A percentile compares a stretch with the other conserved stretches of the same genome.
phyloP scores from a whole-genome alignment of 768 basidiomycete species.

The Lepiota venenata region DNA sequence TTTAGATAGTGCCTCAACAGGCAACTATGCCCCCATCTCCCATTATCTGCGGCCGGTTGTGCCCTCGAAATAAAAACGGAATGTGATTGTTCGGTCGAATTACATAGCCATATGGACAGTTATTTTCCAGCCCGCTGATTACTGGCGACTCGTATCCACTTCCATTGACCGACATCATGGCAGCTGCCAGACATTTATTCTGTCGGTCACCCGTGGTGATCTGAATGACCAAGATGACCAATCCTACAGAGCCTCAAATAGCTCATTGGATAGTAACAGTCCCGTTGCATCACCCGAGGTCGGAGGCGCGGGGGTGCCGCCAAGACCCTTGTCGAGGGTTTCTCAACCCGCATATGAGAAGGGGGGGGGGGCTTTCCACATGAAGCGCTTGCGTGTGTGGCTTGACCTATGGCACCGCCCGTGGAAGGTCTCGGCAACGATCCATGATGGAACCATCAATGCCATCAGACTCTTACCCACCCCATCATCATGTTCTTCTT shows the following conservation, averaged over 20 bases:
- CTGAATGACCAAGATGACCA: neutral
- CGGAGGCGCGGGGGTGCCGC: neutral
- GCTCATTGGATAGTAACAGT: neutral
- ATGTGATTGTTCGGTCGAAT: neutral
- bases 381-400: neutral
- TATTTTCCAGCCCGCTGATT: neutral
- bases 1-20: neutral
- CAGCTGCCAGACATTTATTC: neutral
- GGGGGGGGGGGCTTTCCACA: neutral
- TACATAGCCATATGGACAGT: neutral
- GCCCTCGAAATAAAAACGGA: neutral
- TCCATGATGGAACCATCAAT: no score
- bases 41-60: neutral
- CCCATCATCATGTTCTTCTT: no score
- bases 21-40: neutral
- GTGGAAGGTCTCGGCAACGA: neutral
- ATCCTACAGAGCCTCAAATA: neutral
- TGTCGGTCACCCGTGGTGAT: neutral
- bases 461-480: no score
- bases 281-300: neutral
- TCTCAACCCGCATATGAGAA: no score
- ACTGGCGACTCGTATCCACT: neutral
- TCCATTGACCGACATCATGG: constrained; percentile 4
- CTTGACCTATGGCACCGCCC: neutral
- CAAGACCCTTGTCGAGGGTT: no score